phyloP scores from a whole-genome alignment of 2,329 filamentous ascomycete species.

The Nigrospora oryzae region DNA sequence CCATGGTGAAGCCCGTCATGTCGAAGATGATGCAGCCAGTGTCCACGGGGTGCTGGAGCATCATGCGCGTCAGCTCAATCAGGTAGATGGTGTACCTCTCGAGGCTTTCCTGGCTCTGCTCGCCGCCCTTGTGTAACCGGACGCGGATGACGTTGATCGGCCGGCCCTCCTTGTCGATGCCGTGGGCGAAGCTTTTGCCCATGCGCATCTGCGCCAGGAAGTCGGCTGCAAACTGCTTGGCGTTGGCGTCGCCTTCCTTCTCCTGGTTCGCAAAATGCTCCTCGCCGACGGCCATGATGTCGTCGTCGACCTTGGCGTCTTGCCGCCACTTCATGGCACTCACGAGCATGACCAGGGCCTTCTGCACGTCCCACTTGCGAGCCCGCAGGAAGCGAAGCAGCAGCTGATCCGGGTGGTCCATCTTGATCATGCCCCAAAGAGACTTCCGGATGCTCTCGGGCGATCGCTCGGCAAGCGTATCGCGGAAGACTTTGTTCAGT shows the following conservation, averaged over 20 bases:
- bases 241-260: constrained; percentile 36
- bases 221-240: constrained; percentile 62
- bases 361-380: constrained; percentile 93
- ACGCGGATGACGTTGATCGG: constrained; percentile 84
- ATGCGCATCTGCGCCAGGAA: constrained; percentile 78
- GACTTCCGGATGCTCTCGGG: constrained; percentile 73
- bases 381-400: constrained; percentile 76
- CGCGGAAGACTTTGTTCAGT: constrained; percentile 76
- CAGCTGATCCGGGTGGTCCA: constrained; percentile 84
- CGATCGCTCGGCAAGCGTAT: constrained; percentile 66
- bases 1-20: constrained; percentile 86
- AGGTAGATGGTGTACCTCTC: constrained; percentile 89
- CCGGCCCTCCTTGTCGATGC: constrained; percentile 72
- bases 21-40: constrained; percentile 94
- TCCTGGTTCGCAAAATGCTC: constrained; percentile 25
- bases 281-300: constrained; percentile 75
- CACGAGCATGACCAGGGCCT: constrained; percentile 87
- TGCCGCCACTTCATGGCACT: constrained; percentile 90
- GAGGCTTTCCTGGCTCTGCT: constrained; percentile 73
- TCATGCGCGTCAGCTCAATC: constrained; percentile 87
- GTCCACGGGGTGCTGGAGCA: constrained; percentile 72
- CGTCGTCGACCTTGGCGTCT: constrained; percentile 82
- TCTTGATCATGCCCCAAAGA: constrained; percentile 92
- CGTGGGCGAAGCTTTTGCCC: constrained; percentile 91
- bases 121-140: constrained; percentile 70